Percentiles rank a stretch among this genome's conserved stretches.
These are phyloP conservation scores for Volutella citrinella DNA, from an alignment of 2,329 filamentous ascomycete genomes.

Conservation along the genomic window DNA sequence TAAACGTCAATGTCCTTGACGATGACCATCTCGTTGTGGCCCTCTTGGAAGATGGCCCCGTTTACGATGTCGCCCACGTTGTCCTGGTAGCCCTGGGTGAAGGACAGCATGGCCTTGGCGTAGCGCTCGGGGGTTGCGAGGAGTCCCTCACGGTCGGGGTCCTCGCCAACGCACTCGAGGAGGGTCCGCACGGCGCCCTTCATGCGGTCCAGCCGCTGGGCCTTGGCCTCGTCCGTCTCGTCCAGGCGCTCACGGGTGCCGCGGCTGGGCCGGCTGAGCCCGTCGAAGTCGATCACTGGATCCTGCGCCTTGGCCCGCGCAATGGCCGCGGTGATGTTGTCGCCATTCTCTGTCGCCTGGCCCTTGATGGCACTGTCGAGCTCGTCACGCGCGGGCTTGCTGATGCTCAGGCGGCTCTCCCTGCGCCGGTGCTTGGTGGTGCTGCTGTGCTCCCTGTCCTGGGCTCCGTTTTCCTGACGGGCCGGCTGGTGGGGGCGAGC, in stretches of 20 bases:
- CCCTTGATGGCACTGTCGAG: too few relatives aligned
- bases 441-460: too few relatives aligned
- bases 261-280: conserved; percentile 55
- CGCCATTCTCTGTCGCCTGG: too few relatives aligned
- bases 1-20: conserved; percentile 97
- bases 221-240: conserved; percentile 44
- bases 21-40: conserved; percentile 95
- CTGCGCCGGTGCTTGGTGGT: too few relatives aligned
- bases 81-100: conserved; percentile 96
- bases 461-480: too few relatives aligned
- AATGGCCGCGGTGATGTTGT: too few relatives aligned
- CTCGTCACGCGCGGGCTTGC: too few relatives aligned
- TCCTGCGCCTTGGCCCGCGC: too few relatives aligned
- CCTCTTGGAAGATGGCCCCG: conserved; percentile 90
- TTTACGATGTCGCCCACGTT: conserved; percentile 92
- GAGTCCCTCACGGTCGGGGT: conserved; percentile 63
- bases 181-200: conserved; percentile 62
- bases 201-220: conserved; percentile 54
- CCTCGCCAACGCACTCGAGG: conserved; percentile 67
- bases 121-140: conserved; percentile 77
- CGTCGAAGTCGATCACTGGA: conserved; percentile 31
- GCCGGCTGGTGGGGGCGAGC: too few relatives aligned
- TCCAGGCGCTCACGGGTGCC: conserved; percentile 64
- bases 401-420: too few relatives aligned
- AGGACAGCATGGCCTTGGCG: conserved; percentile 91